Evolutionary conservation across 352 stramenopile genomes (phyloP), one percentile per base, ranked within the genome.

Genomic region (Halophytophthora batemanensis): DNA sequence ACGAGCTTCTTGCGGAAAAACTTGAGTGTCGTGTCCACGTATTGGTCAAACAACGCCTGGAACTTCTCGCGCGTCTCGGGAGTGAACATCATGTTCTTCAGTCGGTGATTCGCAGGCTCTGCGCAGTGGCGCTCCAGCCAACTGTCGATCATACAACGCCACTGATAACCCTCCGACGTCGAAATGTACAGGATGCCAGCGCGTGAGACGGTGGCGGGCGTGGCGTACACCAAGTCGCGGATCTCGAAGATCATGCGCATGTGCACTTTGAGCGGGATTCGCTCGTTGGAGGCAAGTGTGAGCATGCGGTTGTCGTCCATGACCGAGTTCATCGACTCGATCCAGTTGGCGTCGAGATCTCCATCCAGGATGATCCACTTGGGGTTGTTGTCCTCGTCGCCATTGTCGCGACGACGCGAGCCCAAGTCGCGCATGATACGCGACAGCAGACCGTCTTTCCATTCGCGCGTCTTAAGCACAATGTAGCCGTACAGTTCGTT

Each of bases 201-300:
- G 14, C 96, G 90, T 17, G 85, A 97, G 8, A 98, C 95, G 0
- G 96, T 98, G 10, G 96, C 93, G 3, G 95, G 95, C 18, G 95
- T 98, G 15, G 95, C 95, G 53, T 98, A 98, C 47, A 96, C 85
- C 15, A 98, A 76, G 72, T 98, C 92, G 21, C 92, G 82, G 58
- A 98, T 98, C 69, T 98, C 96, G 60, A 98, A 98, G 56, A 98
- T 97, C 87, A 98, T 96, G 37, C 90, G 74, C 94, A 98, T 98
- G 68, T 98, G 87, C 17, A 87, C 74, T 61, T 98, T 98, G 13
- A 98, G 73, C 14, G 95, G 95, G 52, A 98, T 98, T 51, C 95
- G 87, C 67, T 98, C 96, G 60, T 98, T 98, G 1, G 91, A 98
- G 4, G 94, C 95, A 10, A 98, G 67, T 14, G 95, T 98, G 15